Conservation (phyloP, 2,329 filamentous ascomycete species). For the Scorias spongiosa region DNA sequence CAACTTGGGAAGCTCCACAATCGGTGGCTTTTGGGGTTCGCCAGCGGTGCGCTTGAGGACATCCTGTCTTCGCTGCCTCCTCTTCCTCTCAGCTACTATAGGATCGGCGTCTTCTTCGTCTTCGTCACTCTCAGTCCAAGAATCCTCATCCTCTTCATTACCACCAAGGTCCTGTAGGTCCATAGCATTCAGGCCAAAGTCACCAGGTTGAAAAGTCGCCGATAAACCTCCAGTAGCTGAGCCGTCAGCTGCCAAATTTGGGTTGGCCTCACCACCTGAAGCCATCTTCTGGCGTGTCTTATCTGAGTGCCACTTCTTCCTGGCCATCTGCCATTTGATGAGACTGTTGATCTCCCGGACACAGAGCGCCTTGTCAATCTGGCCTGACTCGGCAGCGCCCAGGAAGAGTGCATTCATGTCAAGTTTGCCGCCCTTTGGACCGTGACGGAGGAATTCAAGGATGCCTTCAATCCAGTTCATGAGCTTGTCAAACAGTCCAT, state of each 20-base stretch:
- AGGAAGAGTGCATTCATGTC: slow-evolving; percentile 92
- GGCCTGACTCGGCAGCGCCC: slow-evolving; percentile 52
- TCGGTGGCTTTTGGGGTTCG: slow-evolving; percentile 22
- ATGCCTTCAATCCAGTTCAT: slow-evolving; percentile 98
- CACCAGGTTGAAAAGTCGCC: slow-evolving; percentile 53
- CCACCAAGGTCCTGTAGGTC: slow-evolving; percentile 79
- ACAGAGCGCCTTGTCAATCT: slow-evolving; percentile 56
- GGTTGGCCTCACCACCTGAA: slow-evolving; percentile 48
- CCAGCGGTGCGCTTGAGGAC: slow-evolving; percentile 37
- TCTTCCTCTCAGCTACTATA: slow-evolving; percentile 69
- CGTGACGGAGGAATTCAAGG: slow-evolving; percentile 77
- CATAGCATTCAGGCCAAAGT: slow-evolving; percentile 80
- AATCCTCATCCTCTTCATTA: slow-evolving; percentile 53
- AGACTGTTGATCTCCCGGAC: slow-evolving; percentile 70
- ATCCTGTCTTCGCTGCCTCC: slow-evolving; percentile 64
- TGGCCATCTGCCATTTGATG: slow-evolving; percentile 83
- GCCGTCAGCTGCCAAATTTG: slow-evolving; percentile 23
- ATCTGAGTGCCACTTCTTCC: slow-evolving; percentile 96
- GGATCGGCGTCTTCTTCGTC: slow-evolving; percentile 60
- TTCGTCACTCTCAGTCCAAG: slow-evolving; percentile 48
- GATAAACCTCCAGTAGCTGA: slow-evolving; percentile 39
- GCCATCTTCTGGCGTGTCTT: slow-evolving; percentile 99
- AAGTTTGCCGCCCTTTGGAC: slow-evolving; percentile 64
- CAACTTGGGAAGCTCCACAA: slow-evolving; percentile 20
- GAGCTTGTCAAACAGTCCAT: slow-evolving; percentile 85